phyloP scores from a whole-genome alignment of 306 rosid genomes.

The Geum urbanum region DNA sequence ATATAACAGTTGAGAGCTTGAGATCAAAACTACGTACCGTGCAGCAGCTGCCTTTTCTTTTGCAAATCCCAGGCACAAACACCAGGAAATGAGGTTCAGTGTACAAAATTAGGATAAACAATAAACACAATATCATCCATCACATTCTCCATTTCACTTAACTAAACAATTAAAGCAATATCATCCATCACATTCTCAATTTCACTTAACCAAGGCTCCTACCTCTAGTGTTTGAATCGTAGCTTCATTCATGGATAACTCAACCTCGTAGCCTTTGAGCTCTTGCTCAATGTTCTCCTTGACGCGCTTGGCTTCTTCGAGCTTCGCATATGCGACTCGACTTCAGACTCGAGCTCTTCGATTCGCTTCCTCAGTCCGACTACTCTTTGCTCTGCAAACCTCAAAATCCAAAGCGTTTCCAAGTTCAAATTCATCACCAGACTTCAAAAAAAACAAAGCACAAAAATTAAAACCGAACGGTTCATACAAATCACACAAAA shows the following conservation, averaged over 20 bases:
- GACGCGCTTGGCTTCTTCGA: conserved; percentile 57
- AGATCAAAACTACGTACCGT: conserved; percentile 36
- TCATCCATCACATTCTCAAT: conserved; percentile 4
- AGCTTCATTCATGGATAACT: conserved; percentile 48
- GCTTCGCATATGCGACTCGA: conserved; percentile 44
- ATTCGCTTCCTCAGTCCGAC: conserved; percentile 55
- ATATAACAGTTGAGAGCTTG: conserved; percentile 6
- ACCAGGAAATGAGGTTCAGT: conserved; percentile 16
- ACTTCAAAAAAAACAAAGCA: too few relatives aligned
- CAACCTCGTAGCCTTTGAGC: conserved; percentile 73
- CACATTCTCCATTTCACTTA: conserved; percentile 38
- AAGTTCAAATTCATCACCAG: too few relatives aligned
- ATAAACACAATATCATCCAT: conserved; percentile 1
- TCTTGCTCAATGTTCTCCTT: conserved; percentile 73
- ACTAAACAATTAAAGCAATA: conserved; percentile 2
- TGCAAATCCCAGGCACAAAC: conserved; percentile 24
- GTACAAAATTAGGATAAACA: neutral
- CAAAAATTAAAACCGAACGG: too few relatives aligned
- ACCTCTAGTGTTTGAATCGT: conserved; percentile 67
- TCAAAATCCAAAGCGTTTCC: conserved; percentile 2
- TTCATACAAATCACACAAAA: too few relatives aligned
- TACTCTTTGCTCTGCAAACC: conserved; percentile 57
- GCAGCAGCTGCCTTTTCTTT: conserved; percentile 46
- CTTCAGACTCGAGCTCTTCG: conserved; percentile 51
- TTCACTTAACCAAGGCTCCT: conserved; percentile 8